A percentile compares a stretch with the other conserved stretches of the same genome.
Conservation (phyloP, 805 yeast species). For the Priceomyces fermenticarens region DNA sequence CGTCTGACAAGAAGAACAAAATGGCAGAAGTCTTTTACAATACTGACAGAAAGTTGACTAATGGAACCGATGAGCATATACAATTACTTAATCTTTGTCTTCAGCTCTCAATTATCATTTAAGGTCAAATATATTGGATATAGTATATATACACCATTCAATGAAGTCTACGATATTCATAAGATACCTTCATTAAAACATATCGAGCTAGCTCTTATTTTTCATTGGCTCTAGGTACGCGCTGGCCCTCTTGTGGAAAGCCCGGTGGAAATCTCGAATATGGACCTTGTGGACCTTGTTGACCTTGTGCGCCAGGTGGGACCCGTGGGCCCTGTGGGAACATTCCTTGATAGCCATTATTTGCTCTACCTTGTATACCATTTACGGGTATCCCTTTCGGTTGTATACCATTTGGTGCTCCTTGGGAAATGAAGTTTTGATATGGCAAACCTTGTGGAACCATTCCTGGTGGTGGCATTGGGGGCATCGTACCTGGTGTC, state of each 20-base stretch:
- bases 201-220: too few species aligned
- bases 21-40: slow-evolving; percentile 67
- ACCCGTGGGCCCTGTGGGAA: slow-evolving; percentile 10
- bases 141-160: slow-evolving; percentile 2
- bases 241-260: too few species aligned
- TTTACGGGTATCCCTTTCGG: slow-evolving; percentile 8
- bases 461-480: slow-evolving; percentile 4
- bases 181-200: too few species aligned
- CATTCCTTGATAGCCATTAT: slow-evolving; percentile 15
- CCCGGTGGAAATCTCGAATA: too few species aligned
- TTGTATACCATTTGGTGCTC: slow-evolving; percentile 7
- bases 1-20: slow-evolving; percentile 56
- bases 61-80: slow-evolving; percentile 87
- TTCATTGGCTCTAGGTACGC: too few species aligned
- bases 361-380: slow-evolving; percentile 8
- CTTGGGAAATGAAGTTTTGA: slow-evolving; percentile 16
- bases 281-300: too few species aligned
- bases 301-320: background rate
- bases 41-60: slow-evolving; percentile 69
- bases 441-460: slow-evolving; percentile 24
- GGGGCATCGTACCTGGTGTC: slow-evolving; percentile 1
- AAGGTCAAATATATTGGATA: too few species aligned
- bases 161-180: too few species aligned
- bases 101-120: slow-evolving; percentile 20
- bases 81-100: slow-evolving; percentile 65